phyloP scores from a whole-genome alignment of 306 rosid genomes.

The Prinsepia uniflora region DNA sequence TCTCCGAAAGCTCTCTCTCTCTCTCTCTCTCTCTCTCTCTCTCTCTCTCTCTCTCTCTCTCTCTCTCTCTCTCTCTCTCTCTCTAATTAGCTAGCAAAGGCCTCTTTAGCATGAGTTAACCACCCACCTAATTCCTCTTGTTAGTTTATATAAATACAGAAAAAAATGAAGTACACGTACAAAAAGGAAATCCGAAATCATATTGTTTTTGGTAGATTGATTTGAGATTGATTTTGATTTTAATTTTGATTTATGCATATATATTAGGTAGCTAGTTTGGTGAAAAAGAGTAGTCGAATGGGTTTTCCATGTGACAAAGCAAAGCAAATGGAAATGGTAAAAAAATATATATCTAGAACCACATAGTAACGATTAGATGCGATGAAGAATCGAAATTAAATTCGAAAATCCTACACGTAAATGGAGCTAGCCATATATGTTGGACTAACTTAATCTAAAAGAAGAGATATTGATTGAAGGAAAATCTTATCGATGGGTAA shows the following conservation, averaged over 20 bases:
- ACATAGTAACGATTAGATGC: not conserved
- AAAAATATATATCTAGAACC: not conserved
- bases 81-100: not conserved
- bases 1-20: not conserved
- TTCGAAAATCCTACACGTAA: too few species aligned
- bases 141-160: not conserved
- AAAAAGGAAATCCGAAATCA: conserved; percentile 14
- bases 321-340: not conserved
- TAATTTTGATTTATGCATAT: not conserved
- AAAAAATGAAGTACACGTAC: too few species aligned
- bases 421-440: too few species aligned
- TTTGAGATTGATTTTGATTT: too few species aligned
- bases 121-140: conserved; percentile 8
- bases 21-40: too few species aligned
- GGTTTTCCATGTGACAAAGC: not conserved
- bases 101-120: conserved; percentile 24
- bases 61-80: too few species aligned
- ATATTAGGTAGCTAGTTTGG: not conserved
- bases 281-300: not conserved
- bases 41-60: not conserved
- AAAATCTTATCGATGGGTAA: too few species aligned
- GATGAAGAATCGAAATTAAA: too few species aligned
- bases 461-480: too few species aligned
- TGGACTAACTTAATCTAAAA: too few species aligned
- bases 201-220: conserved; percentile 1